A percentile compares a stretch with the other conserved stretches of the same genome.
phyloP scores from a whole-genome alignment of 176 grass and related monocot genomes.

The Cocos nucifera region DNA sequence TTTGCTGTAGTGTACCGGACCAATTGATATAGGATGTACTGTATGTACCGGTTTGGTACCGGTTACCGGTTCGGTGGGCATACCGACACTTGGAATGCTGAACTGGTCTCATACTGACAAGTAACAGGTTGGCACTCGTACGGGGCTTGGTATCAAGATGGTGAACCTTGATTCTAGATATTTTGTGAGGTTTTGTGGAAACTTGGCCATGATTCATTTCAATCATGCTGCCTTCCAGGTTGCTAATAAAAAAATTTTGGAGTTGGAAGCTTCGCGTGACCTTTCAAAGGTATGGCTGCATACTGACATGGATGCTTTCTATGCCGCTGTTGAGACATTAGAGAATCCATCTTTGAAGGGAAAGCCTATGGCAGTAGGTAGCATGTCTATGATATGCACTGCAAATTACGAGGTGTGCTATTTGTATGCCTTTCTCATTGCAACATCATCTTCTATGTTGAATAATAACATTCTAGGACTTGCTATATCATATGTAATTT shows the following conservation, averaged over 20 bases:
- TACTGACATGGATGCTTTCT: slow-evolving; percentile 95
- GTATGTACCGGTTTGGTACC: too few species aligned
- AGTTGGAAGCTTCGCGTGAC: slow-evolving; percentile 78
- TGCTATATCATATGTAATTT: too few species aligned
- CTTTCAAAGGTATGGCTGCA: slow-evolving; percentile 96
- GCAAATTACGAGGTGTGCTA: slow-evolving; percentile 84
- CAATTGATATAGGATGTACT: too few species aligned
- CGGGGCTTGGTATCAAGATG: too few species aligned
- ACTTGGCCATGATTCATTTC: not conserved
- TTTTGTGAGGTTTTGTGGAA: too few species aligned
- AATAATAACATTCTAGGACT: too few species aligned
- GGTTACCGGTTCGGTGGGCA: too few species aligned
- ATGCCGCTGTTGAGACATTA: slow-evolving; percentile 82
- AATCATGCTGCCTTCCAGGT: slow-evolving; percentile 30
- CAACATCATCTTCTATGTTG: not conserved
- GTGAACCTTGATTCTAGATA: too few species aligned
- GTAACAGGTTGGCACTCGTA: too few species aligned
- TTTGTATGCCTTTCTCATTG: not conserved
- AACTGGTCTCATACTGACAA: too few species aligned
- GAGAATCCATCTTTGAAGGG: slow-evolving; percentile 82
- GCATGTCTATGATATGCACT: slow-evolving; percentile 97
- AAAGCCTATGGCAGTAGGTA: slow-evolving; percentile 80
- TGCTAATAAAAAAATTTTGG: slow-evolving; percentile 63
- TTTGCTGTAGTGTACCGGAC: too few species aligned
- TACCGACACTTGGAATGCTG: too few species aligned